A percentile compares a stretch with the other conserved stretches of the same genome.
Conservation (phyloP, 495 filamentous ascomycete genomes). For the Schizothecium vesticola region DNA sequence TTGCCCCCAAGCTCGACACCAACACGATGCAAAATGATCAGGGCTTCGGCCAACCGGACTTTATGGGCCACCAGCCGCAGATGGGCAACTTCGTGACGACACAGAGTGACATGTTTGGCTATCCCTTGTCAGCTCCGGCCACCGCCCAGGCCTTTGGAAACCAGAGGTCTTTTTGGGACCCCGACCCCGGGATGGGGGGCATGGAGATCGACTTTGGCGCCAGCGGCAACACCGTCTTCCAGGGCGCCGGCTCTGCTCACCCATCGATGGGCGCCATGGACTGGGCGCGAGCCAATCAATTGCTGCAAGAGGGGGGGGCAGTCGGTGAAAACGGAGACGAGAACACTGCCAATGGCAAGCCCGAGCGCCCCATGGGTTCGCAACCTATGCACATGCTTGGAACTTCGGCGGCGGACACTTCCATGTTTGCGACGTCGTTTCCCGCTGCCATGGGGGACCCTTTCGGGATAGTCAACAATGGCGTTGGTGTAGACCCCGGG, state of each 20-base stretch:
- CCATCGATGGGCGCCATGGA: constrained; percentile 37
- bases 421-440: constrained; percentile 38
- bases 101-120: constrained; percentile 52
- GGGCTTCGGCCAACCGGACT: constrained; percentile 40
- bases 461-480: constrained; percentile 35
- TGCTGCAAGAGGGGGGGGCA: constrained; percentile 39
- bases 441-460: constrained; percentile 35
- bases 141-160: constrained; percentile 62
- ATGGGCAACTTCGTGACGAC: constrained; percentile 35
- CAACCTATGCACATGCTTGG: constrained; percentile 35
- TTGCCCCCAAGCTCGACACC: constrained; percentile 46
- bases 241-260: constrained; percentile 28
- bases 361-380: constrained; percentile 33
- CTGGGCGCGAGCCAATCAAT: constrained; percentile 45
- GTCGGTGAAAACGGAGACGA: constrained; percentile 27
- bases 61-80: constrained; percentile 37
- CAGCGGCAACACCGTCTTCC: constrained; percentile 32
- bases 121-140: constrained; percentile 64
- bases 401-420: constrained; percentile 31
- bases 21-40: constrained; percentile 50
- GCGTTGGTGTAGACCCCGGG: constrained; percentile 39
- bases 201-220: constrained; percentile 54
- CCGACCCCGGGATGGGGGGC: constrained; percentile 45
- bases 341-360: constrained; percentile 21
- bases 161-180: constrained; percentile 71